These are phyloP conservation scores for Phytophthora sp. DNA, from an alignment of 352 stramenopile genomes.

Conservation along the genomic window DNA sequence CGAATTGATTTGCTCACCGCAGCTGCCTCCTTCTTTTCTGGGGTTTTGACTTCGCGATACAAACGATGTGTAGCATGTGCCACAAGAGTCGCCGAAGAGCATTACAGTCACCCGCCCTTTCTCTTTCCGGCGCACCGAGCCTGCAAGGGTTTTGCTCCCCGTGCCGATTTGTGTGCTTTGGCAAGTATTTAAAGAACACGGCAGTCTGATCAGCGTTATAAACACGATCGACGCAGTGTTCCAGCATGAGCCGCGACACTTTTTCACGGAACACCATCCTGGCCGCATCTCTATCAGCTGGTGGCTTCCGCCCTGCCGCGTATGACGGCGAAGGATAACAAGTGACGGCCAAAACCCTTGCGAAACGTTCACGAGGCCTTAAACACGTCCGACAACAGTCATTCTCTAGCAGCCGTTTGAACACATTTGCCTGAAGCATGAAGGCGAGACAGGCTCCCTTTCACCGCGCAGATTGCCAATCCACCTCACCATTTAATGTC, in stretches of 20 bases:
- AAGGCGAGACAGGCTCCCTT: slow-evolving; percentile 27
- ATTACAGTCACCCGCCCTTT: slow-evolving; percentile 36
- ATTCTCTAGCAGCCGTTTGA: slow-evolving; percentile 10
- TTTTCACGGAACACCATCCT: neutral
- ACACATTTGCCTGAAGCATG: slow-evolving; percentile 30
- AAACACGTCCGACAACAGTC: slow-evolving; percentile 2
- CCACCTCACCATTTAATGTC: slow-evolving; percentile 22
- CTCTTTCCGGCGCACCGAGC: slow-evolving; percentile 23
- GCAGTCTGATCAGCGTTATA: slow-evolving; percentile 48
- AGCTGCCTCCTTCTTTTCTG: neutral
- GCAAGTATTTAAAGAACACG: slow-evolving; percentile 45
- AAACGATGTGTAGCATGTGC: slow-evolving; percentile 16
- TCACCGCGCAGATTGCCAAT: slow-evolving; percentile 32
- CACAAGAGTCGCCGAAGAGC: slow-evolving; percentile 35
- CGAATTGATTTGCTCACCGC: neutral
- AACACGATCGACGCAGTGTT: slow-evolving; percentile 18
- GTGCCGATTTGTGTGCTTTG: slow-evolving; percentile 34
- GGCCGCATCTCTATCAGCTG: neutral
- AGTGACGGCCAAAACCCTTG: slow-evolving; percentile 19
- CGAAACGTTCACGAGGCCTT: slow-evolving; percentile 8
- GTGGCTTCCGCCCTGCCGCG: neutral
- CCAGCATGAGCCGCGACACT: slow-evolving; percentile 2
- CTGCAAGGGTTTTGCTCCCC: slow-evolving; percentile 32
- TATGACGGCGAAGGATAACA: slow-evolving; percentile 23
- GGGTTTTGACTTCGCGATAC: slow-evolving; percentile 25